Evolutionary conservation across 202 grass and related monocot species (phyloP), one percentile per base, ranked within the genome.

Genomic region (Saccharum hybrid): DNA sequence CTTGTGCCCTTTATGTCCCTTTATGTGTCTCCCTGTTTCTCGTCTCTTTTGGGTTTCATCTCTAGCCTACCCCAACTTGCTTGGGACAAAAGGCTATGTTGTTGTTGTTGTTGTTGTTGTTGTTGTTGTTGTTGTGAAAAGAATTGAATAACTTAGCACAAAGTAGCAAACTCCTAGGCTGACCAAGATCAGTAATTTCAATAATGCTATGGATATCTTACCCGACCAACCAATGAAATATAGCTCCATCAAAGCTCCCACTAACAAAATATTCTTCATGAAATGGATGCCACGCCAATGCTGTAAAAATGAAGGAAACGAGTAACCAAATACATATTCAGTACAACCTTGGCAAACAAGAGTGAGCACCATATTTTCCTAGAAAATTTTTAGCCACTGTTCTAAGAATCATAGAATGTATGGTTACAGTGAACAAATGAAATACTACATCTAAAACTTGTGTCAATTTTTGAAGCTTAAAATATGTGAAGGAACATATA

Each of bases 241-340:
- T 96, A 61, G 89, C 87, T 80, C 96, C 96, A 84, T 96, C 96
- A 85, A 92, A 99, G 84, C 96, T 94, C 74, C 96, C 96, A 72
- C 96, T 99, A 85, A 93, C 93, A 85, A 99, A 99, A 80, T 99
- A 99, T 81, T 99, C 96, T 92, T 99, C 96, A 71, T 99, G 96
- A 82, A 99, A 99, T 72, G 96, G 93, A 75, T 99, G 96, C 96
- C 96, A 99, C 61, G 93, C 91, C 88, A 99, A 86, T 66, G 96
- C 96, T 99, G 86, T 83, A 76, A 38, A 88, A 82, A 89, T 59
- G 60, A 76, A 89, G 69, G 73, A 34, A 88, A 18, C 16, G 14
- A 65, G 72, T 75, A 75, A 83, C 46, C 4, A 31, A 81, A 66
- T 9, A 71, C 16, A 6, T 10, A 70, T 83, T 83, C 65, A 78